Percentiles rank a stretch among this genome's conserved stretches.
Evolutionary conservation across 768 basidiomycete genomes (phyloP).

Genomic region (Tephrocybe sp.): DNA sequence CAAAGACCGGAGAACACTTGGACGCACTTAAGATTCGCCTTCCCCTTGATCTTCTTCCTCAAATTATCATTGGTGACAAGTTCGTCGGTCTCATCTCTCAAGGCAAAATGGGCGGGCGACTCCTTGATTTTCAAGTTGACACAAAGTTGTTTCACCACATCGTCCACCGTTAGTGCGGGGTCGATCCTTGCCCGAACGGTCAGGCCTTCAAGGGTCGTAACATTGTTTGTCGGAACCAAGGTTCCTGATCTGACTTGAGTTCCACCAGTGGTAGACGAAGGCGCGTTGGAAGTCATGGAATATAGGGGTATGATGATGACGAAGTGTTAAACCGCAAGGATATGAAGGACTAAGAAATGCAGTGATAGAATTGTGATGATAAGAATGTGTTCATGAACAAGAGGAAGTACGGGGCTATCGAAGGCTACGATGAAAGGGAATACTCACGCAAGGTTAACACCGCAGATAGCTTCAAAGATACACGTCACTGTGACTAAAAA

Average conservation of each 20-base stretch:
- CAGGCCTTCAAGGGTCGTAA: conserved; percentile 72
- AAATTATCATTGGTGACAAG: conserved; percentile 88
- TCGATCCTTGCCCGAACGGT: conserved; percentile 85
- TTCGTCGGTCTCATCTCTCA: conserved; percentile 82
- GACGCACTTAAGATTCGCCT: conserved; percentile 74
- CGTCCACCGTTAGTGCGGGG: conserved; percentile 78
- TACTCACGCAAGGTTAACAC: neutral
- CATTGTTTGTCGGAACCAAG: conserved; percentile 81
- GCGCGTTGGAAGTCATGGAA: conserved; percentile 18
- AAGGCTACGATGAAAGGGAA: neutral
- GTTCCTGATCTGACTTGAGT: conserved; percentile 39
- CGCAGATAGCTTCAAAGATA: neutral
- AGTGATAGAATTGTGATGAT: conserved; percentile 3
- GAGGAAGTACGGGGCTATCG: neutral
- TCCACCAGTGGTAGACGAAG: conserved; percentile 36
- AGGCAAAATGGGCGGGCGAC: conserved; percentile 66
- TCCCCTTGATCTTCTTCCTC: conserved; percentile 76
- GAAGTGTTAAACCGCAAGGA: conserved; percentile 4
- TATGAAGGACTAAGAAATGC: neutral
- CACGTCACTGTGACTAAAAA: neutral
- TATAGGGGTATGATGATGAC: conserved; percentile 4
- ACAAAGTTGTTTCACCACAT: conserved; percentile 83
- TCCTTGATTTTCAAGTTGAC: conserved; percentile 79
- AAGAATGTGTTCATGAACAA: neutral
- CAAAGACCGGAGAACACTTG: neutral